Evolutionary conservation across 179 eudicot genomes (phyloP).

Genomic region (Spinacia oleracea): DNA sequence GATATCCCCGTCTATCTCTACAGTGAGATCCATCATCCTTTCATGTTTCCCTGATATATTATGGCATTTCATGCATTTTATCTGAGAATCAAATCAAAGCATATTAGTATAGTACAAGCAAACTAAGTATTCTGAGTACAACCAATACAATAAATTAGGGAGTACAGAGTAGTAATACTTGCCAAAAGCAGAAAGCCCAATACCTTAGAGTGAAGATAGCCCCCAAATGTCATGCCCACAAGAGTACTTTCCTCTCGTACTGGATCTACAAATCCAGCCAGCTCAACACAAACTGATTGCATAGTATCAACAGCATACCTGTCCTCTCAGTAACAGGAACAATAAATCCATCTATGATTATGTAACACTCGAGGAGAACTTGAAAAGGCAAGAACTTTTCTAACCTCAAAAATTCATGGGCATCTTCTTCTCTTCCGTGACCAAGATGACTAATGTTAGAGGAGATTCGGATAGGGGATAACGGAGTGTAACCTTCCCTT

Average conservation of each 20-base stretch:
- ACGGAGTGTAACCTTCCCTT: slow-evolving; percentile 53
- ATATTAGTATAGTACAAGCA: slow-evolving; percentile 3
- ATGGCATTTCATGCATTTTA: slow-evolving; percentile 79
- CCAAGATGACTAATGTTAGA: slow-evolving; percentile 73
- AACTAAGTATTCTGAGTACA: neutral
- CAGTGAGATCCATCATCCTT: slow-evolving; percentile 90
- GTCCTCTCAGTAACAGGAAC: slow-evolving; percentile 28
- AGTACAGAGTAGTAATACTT: neutral
- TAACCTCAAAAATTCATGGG: slow-evolving; percentile 93
- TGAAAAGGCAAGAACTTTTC: neutral
- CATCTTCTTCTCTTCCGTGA: slow-evolving; percentile 91
- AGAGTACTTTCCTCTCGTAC: slow-evolving; percentile 75
- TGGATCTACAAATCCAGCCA: slow-evolving; percentile 53
- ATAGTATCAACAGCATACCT: slow-evolving; percentile 82
- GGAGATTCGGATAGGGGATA: slow-evolving; percentile 63
- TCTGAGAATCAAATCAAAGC: slow-evolving; percentile 42
- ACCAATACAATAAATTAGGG: neutral
- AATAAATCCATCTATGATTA: slow-evolving; percentile 17
- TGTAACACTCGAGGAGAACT: slow-evolving; percentile 2
- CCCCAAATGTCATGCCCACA: slow-evolving; percentile 91
- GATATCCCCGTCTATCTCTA: slow-evolving; percentile 85
- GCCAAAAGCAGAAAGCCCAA: neutral
- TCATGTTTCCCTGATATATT: slow-evolving; percentile 73
- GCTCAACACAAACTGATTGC: slow-evolving; percentile 74
- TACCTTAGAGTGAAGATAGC: slow-evolving; percentile 89